Percentiles rank a stretch among this genome's conserved stretches.
phyloP scores from a whole-genome alignment of 2,329 filamentous ascomycete species.

The Coccinonectria pachysandricola region DNA sequence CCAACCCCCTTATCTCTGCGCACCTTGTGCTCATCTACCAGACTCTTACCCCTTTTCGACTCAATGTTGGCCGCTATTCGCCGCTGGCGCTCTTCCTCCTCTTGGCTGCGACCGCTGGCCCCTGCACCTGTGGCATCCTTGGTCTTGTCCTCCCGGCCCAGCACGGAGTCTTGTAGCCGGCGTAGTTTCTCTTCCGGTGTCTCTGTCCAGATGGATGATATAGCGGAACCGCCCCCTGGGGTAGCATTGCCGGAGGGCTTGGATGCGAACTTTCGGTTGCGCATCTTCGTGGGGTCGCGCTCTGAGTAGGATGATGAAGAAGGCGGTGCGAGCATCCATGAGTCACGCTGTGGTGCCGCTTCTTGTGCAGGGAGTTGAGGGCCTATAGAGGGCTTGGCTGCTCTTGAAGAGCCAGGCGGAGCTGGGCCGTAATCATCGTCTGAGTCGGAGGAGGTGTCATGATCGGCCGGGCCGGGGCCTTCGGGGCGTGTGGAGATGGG shows the following conservation, averaged over 20 bases:
- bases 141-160: slow-evolving; percentile 52
- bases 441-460: slow-evolving; percentile 32
- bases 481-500: slow-evolving; percentile 9
- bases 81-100: slow-evolving; percentile 45
- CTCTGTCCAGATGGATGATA: slow-evolving; percentile 78
- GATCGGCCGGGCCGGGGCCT: no score
- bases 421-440: slow-evolving; percentile 51
- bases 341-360: slow-evolving; percentile 57
- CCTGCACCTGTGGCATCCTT: slow-evolving; percentile 29
- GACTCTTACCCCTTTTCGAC: slow-evolving; percentile 44
- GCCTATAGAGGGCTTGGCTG: slow-evolving; percentile 35
- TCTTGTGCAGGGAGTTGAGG: slow-evolving; percentile 25
- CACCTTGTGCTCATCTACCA: slow-evolving; percentile 46
- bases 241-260: slow-evolving; percentile 30
- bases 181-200: slow-evolving; percentile 80
- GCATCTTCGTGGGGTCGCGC: slow-evolving; percentile 75
- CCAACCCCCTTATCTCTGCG: slow-evolving; percentile 20
- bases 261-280: slow-evolving; percentile 73
- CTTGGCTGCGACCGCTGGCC: slow-evolving; percentile 34
- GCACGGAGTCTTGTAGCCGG: slow-evolving; percentile 68
- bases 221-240: slow-evolving; percentile 24
- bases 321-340: slow-evolving; percentile 73
- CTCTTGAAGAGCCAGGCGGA: slow-evolving; percentile 38
- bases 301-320: slow-evolving; percentile 42
- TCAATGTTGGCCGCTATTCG: slow-evolving; percentile 41